phyloP scores from a whole-genome alignment of 768 basidiomycete genomes.

The Polyporus arcularius region DNA sequence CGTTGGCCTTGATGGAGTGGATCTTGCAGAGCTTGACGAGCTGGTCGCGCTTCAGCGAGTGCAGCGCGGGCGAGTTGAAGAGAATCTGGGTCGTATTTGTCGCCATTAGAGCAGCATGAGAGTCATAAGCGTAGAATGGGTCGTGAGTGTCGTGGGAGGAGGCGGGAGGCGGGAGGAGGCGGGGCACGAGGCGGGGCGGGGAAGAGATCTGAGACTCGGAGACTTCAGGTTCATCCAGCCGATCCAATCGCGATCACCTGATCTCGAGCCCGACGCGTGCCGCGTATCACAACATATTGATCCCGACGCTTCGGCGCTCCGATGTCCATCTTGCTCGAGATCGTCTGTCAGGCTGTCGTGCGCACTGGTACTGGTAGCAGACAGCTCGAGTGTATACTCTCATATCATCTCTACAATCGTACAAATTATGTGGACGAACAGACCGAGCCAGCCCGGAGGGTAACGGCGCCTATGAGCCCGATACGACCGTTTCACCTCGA shows the following conservation, averaged over 20 bases:
- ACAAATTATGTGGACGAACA: no score
- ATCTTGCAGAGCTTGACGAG: conserved; percentile 85
- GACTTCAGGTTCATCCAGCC: no score
- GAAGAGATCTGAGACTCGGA: background rate
- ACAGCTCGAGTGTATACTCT: no score
- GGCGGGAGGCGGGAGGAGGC: background rate
- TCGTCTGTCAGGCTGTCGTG: no score
- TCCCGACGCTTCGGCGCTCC: no score
- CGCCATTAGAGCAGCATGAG: conserved; percentile 32
- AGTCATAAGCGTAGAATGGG: background rate
- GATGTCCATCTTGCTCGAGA: no score
- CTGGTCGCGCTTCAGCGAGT: conserved; percentile 83
- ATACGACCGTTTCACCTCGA: no score
- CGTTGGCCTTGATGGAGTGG: conserved; percentile 75
- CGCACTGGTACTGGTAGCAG: no score
- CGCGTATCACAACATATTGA: background rate
- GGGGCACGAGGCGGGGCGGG: background rate
- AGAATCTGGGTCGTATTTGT: conserved; percentile 77
- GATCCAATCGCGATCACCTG: background rate
- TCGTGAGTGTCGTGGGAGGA: background rate
- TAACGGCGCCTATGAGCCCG: no score
- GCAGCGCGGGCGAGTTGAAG: conserved; percentile 81
- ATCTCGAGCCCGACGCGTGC: background rate
- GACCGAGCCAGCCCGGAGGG: no score
- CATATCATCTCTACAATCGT: no score